Conservation (phyloP, 2,329 filamentous ascomycete genomes). For the Colletotrichum nymphaeae region DNA sequence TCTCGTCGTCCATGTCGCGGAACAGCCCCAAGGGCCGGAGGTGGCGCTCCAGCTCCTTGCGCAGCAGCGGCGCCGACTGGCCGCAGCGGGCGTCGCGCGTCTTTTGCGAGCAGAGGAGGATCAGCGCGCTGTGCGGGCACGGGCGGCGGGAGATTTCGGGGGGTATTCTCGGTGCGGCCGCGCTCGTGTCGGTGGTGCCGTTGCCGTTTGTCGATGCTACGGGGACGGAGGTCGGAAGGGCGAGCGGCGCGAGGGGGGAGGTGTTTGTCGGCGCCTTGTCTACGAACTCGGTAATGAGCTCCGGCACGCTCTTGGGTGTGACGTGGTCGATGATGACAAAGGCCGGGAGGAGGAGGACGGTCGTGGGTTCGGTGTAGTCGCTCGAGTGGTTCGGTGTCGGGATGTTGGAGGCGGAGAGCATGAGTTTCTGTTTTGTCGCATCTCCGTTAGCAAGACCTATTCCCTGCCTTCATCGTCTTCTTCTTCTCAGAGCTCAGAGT, state of each 20-base stretch:
- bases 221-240: slow-evolving; percentile 50
- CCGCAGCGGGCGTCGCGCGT: slow-evolving; percentile 97
- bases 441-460: background rate
- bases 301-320: slow-evolving; percentile 77
- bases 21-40: slow-evolving; percentile 86
- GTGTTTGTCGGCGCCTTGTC: slow-evolving; percentile 79
- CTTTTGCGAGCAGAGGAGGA: slow-evolving; percentile 92
- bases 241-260: slow-evolving; percentile 63
- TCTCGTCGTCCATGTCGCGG: slow-evolving; percentile 87
- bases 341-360: slow-evolving; percentile 84
- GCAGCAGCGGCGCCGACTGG: slow-evolving; percentile 90
- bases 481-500: background rate
- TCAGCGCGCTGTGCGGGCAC: slow-evolving; percentile 85
- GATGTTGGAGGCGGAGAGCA: slow-evolving; percentile 93
- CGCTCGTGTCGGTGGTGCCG: slow-evolving; percentile 17
- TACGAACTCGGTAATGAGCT: slow-evolving; percentile 78
- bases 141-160: slow-evolving; percentile 59
- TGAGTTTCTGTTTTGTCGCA: slow-evolving; percentile 71
- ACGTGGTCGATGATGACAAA: slow-evolving; percentile 85
- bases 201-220: slow-evolving; percentile 38
- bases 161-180: slow-evolving; percentile 45
- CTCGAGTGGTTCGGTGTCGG: slow-evolving; percentile 76
- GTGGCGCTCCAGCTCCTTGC: slow-evolving; percentile 89
- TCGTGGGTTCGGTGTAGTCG: slow-evolving; percentile 77
- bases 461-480: no score